Evolutionary conservation across 169 alveolate species (phyloP).

Genomic region (Perkinsus olseni): DNA sequence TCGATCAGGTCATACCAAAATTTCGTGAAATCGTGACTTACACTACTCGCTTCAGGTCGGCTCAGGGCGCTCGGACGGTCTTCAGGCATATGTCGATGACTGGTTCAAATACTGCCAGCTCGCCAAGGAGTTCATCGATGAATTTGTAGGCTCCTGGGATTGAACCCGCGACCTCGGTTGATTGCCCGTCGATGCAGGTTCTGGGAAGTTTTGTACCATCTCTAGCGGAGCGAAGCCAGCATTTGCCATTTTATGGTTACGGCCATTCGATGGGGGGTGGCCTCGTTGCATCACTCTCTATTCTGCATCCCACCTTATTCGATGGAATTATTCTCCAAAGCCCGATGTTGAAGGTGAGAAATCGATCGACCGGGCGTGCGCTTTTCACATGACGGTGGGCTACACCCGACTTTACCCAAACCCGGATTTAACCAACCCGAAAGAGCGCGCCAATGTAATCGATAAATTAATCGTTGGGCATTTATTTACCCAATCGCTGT

Average conservation of each 20-base stretch:
- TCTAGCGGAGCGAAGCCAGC: background rate
- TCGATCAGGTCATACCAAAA: background rate
- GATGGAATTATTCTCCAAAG: background rate
- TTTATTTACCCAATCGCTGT: too few species aligned
- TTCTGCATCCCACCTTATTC: background rate
- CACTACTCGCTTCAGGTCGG: background rate
- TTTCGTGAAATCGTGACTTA: too few species aligned
- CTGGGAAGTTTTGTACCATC: background rate
- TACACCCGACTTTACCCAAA: too few species aligned
- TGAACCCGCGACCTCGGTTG: background rate
- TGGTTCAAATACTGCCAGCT: background rate
- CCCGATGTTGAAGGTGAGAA: background rate
- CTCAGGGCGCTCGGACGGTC: background rate
- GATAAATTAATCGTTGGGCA: too few species aligned
- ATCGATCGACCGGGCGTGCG: background rate
- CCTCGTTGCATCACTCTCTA: background rate
- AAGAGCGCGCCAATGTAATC: too few species aligned
- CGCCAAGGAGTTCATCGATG: background rate
- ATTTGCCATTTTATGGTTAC: background rate
- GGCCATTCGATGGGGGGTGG: background rate
- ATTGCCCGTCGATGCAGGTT: background rate
- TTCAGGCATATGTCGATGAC: background rate
- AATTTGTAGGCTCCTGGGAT: background rate
- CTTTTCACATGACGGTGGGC: background rate
- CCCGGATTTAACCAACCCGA: too few species aligned